phyloP scores from a whole-genome alignment of 2,329 filamentous ascomycete species.

The Calonectria hawksworthii region DNA sequence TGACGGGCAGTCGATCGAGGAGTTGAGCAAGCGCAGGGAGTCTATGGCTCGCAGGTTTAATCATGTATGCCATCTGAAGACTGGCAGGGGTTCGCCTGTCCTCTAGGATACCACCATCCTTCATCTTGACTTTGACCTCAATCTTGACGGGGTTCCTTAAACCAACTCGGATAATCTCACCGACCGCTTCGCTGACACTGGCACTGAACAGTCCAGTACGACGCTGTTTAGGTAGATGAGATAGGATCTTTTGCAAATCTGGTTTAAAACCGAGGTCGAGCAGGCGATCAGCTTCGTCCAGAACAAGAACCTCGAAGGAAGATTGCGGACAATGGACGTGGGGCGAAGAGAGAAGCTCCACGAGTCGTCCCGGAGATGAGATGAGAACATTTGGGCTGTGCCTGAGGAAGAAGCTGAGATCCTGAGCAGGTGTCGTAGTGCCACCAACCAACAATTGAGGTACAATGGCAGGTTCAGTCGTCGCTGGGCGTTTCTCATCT shows the following conservation, averaged over 20 bases:
- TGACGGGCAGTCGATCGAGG: slow-evolving; percentile 76
- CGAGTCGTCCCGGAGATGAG: slow-evolving; percentile 89
- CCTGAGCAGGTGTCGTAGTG: slow-evolving; percentile 82
- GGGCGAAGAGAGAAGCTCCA: slow-evolving; percentile 87
- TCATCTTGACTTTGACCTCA: slow-evolving; percentile 88
- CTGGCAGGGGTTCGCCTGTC: slow-evolving; percentile 93
- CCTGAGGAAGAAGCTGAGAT: slow-evolving; percentile 87
- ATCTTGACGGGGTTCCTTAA: slow-evolving; percentile 96
- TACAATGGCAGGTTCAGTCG: slow-evolving; percentile 70
- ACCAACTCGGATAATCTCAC: slow-evolving; percentile 92
- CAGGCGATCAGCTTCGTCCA: slow-evolving; percentile 94
- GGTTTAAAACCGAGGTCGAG: slow-evolving; percentile 95
- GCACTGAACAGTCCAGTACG: slow-evolving; percentile 95
- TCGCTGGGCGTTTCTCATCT: slow-evolving; percentile 68
- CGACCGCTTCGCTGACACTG: slow-evolving; percentile 94
- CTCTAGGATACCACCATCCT: slow-evolving; percentile 75
- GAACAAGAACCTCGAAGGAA: slow-evolving; percentile 90
- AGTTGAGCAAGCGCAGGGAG: slow-evolving; percentile 81
- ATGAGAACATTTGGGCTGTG: slow-evolving; percentile 90
- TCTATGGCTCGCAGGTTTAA: slow-evolving; percentile 83
- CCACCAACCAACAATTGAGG: slow-evolving; percentile 93
- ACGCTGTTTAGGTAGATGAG: slow-evolving; percentile 89
- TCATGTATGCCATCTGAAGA: slow-evolving; percentile 90
- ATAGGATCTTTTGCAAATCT: slow-evolving; percentile 88
- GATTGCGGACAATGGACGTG: slow-evolving; percentile 91